Conservation (phyloP, 352 stramenopile genomes). For the Phytophthora colocasiae region DNA sequence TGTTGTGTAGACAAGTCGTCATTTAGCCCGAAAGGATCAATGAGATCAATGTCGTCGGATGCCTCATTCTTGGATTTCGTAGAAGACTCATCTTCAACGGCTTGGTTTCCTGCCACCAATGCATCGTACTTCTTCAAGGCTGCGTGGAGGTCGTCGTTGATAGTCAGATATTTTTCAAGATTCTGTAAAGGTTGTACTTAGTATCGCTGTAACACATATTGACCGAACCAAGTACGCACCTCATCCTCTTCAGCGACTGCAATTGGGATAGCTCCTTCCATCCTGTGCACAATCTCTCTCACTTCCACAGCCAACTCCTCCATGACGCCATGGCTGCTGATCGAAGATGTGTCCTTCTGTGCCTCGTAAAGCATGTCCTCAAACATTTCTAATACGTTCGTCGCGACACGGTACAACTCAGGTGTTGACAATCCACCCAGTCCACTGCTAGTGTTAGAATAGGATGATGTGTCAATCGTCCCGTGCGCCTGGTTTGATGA, state of each 20-base stretch:
- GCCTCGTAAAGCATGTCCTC: slow-evolving; percentile 84
- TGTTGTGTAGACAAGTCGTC: slow-evolving; percentile 11
- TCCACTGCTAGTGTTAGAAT: slow-evolving; percentile 52
- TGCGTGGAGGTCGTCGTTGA: slow-evolving; percentile 74
- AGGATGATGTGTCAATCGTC: slow-evolving; percentile 50
- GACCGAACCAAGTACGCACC: slow-evolving; percentile 26
- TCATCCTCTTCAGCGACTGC: slow-evolving; percentile 61
- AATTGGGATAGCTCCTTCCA: slow-evolving; percentile 70
- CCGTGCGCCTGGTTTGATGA: slow-evolving; percentile 19
- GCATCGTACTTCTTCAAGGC: slow-evolving; percentile 69
- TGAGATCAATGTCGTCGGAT: slow-evolving; percentile 29
- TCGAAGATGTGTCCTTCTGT: slow-evolving; percentile 52
- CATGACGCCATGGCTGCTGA: slow-evolving; percentile 63
- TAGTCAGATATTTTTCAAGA: slow-evolving; percentile 67
- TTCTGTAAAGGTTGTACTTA: slow-evolving; percentile 29
- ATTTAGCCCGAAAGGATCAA: slow-evolving; percentile 39
- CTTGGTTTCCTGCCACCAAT: slow-evolving; percentile 42
- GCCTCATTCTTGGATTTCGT: slow-evolving; percentile 1
- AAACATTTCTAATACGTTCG: slow-evolving; percentile 82
- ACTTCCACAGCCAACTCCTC: slow-evolving; percentile 73
- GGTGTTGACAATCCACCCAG: slow-evolving; percentile 61
- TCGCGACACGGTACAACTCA: slow-evolving; percentile 70
- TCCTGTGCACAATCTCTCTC: slow-evolving; percentile 62
- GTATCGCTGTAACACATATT: background rate
- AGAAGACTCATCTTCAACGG: slow-evolving; percentile 11